A percentile compares a stretch with the other conserved stretches of the same genome.
Evolutionary conservation across 2,329 filamentous ascomycete genomes (phyloP).

Genomic region (Aspergillus sp.): DNA sequence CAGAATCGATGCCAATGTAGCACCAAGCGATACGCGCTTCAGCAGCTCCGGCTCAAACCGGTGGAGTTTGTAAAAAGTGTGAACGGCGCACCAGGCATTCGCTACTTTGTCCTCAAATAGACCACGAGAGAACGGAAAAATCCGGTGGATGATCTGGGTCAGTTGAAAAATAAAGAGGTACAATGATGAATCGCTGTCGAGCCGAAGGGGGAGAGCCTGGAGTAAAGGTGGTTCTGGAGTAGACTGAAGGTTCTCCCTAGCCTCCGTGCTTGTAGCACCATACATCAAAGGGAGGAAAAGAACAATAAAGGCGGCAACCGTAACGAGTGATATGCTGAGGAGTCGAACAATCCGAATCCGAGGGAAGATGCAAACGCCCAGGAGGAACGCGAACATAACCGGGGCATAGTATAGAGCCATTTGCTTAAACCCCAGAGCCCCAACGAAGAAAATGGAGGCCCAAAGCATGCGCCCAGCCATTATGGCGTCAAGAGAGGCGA

Average conservation of each 20-base stretch:
- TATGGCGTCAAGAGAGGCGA: slow-evolving; percentile 86
- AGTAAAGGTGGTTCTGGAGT: slow-evolving; percentile 63
- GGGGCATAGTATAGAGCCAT: slow-evolving; percentile 99
- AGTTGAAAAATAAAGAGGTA: slow-evolving; percentile 77
- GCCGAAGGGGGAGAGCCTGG: slow-evolving; percentile 55
- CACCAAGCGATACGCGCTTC: slow-evolving; percentile 70
- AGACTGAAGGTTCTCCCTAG: slow-evolving; percentile 62
- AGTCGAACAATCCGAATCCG: slow-evolving; percentile 67
- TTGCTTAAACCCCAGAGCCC: slow-evolving; percentile 94
- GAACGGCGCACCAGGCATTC: slow-evolving; percentile 94
- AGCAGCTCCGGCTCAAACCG: slow-evolving; percentile 69
- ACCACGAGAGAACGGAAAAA: slow-evolving; percentile 94
- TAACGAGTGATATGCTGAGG: slow-evolving; percentile 72
- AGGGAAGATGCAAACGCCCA: slow-evolving; percentile 82
- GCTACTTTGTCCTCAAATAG: slow-evolving; percentile 98
- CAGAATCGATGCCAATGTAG: slow-evolving; percentile 74
- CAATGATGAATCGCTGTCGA: slow-evolving; percentile 66
- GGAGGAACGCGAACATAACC: slow-evolving; percentile 83
- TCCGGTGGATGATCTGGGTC: slow-evolving; percentile 80
- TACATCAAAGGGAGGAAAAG: slow-evolving; percentile 74
- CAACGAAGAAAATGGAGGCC: slow-evolving; percentile 91
- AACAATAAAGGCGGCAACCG: slow-evolving; percentile 69
- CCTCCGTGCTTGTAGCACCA: slow-evolving; percentile 68
- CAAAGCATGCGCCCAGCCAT: slow-evolving; percentile 80
- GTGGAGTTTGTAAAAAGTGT: slow-evolving; percentile 84